Evolutionary conservation across 192 early-diverging fungal genomes (phyloP), one percentile per base, ranked within the genome.

Genomic region (Chytriomyces confervae): DNA sequence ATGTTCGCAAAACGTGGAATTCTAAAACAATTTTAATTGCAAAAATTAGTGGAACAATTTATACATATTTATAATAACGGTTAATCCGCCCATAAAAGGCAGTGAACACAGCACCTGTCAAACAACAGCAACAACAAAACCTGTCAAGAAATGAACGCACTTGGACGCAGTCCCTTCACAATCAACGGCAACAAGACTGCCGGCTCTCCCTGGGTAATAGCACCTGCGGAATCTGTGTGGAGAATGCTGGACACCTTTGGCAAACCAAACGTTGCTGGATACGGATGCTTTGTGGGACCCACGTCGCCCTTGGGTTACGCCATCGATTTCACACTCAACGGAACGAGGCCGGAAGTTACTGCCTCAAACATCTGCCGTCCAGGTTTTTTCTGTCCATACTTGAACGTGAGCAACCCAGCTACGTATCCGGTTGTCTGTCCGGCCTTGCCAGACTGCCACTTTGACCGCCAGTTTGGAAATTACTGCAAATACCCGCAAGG

Each of bases 341-440:
- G 61, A 65, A 44, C 72, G 46, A 16, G 16, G 1, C 27, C 61
- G 10, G 53, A 13, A 4, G 10, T 46, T 9, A 74, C 60, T 10
- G 44, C 48, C 44, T 29, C 44, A 16, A 74, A 61, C 9, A 61
- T 61, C 8, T 77, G 75, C 75, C 36, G 46, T 10, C 72, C 74
- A 20, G 80, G 80, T 6, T 81, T 66, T 24, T 81, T 61, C 66
- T 77, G 75, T 43, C 80, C 80, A 1, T 76, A 78, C 60, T 61
- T 70, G 49, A 50, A 69, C 44, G 53, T 62, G 6, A 29, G 63
- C 29, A 49, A 77, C 49, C 50, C 65, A 8, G 24, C 11, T 29
- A 77, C 80, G 13, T 62, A 53, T 20, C 80, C 80, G 47, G 80
- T 77, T 13, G n/a, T 20, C 24, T 81, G 80, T 49, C 80, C 80